phyloP scores from a whole-genome alignment of 2,329 filamentous ascomycete species.

The Didymella sp. region DNA sequence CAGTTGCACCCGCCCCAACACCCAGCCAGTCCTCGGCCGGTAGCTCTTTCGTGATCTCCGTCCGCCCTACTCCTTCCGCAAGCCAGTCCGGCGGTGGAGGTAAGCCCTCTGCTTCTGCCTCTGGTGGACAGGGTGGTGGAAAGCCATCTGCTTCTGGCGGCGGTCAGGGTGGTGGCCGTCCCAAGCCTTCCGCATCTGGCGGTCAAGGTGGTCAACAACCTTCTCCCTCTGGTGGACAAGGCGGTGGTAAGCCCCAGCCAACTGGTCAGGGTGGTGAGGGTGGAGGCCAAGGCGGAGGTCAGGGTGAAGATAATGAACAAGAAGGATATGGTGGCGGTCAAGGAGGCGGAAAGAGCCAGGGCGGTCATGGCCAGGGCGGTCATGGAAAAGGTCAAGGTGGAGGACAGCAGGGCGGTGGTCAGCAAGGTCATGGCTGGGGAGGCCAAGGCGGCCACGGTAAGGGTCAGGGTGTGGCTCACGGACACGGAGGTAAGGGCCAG shows the following conservation, averaged over 20 bases:
- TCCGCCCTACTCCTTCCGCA: constrained; percentile 17
- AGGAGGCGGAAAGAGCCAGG: not conserved
- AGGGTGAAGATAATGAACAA: not conserved
- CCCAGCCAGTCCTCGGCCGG: not conserved
- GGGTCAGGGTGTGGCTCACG: not conserved
- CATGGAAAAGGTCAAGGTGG: not conserved
- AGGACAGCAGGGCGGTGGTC: not conserved
- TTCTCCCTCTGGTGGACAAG: not conserved
- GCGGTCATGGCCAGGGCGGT: not conserved
- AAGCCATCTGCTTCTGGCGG: not conserved
- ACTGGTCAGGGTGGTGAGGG: not conserved
- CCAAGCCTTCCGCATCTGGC: not conserved
- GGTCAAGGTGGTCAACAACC: not conserved
- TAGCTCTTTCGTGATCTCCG: constrained; percentile 21
- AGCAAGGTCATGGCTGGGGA: not conserved
- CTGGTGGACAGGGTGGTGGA: too few relatives aligned
- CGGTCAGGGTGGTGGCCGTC: not conserved
- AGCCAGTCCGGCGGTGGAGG: not conserved
- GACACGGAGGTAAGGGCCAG: not conserved
- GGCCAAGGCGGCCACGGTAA: not conserved
- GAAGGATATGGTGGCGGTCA: not conserved
- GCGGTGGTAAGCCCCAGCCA: not conserved
- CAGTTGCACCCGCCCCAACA: not conserved
- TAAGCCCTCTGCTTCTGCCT: not conserved
- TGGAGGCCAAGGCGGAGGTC: not conserved